Evolutionary conservation across 495 filamentous ascomycete genomes (phyloP).

Genomic region (Pseudotulostoma volvatum): DNA sequence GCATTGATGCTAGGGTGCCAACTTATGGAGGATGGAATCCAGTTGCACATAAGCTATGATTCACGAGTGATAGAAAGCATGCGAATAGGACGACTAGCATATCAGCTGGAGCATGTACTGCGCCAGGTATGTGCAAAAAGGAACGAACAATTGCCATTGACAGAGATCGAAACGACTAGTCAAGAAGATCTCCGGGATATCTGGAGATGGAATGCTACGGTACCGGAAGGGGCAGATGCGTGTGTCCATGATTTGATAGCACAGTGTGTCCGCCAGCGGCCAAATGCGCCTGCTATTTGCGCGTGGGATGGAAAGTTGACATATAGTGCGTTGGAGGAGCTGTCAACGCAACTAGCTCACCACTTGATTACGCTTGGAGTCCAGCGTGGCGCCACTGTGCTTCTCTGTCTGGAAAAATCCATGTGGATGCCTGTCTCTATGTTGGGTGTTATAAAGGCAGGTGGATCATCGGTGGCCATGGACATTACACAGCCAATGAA

Average conservation of each 20-base stretch:
- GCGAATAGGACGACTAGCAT: not conserved
- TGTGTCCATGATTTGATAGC: slow-evolving; percentile 1
- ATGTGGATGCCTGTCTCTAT: slow-evolving; percentile 21
- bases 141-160: no score
- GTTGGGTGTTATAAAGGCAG: slow-evolving; percentile 37
- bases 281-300: slow-evolving; percentile 6
- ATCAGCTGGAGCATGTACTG: slow-evolving; percentile 2
- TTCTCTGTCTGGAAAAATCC: slow-evolving; percentile 42
- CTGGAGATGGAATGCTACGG: slow-evolving; percentile 1
- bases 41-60: not conserved
- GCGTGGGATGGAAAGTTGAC: slow-evolving; percentile 11
- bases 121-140: slow-evolving; percentile 4
- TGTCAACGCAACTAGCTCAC: slow-evolving; percentile 2
- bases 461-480: slow-evolving; percentile 15
- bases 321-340: slow-evolving; percentile 6
- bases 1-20: slow-evolving; percentile 1
- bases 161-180: no score
- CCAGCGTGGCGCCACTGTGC: slow-evolving; percentile 25
- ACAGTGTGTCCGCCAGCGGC: not conserved
- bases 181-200: no score
- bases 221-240: not conserved
- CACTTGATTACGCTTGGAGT: slow-evolving; percentile 12
- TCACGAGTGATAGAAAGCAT: not conserved
- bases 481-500: slow-evolving; percentile 2
- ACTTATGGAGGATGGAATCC: not conserved